Evolutionary conservation across 305 asterid genomes (phyloP).

Genomic region (Fraxinus dipetala): DNA sequence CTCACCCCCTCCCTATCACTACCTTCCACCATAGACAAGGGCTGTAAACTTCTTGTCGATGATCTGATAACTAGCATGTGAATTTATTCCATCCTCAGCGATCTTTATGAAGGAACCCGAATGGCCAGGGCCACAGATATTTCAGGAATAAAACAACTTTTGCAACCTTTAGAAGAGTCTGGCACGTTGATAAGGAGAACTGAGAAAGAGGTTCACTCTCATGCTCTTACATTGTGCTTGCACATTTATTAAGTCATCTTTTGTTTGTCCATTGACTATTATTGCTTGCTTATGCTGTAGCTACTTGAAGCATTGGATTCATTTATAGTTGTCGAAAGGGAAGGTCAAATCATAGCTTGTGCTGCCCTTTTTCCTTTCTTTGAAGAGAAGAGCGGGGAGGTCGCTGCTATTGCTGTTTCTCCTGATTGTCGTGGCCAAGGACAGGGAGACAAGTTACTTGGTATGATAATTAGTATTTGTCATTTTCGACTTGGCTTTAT

Average conservation of each 20-base stretch:
- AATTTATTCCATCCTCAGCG: slow-evolving; percentile 48
- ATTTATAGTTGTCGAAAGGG: slow-evolving; percentile 82
- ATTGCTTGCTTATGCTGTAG: slow-evolving; percentile 34
- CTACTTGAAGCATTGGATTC: slow-evolving; percentile 58
- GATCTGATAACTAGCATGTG: background rate
- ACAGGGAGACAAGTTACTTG: slow-evolving; percentile 95
- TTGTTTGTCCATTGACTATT: slow-evolving; percentile 4
- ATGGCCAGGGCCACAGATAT: slow-evolving; percentile 69
- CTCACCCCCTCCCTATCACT: background rate
- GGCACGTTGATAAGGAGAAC: slow-evolving; percentile 82
- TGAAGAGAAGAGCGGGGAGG: slow-evolving; percentile 83
- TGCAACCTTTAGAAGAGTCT: slow-evolving; percentile 79
- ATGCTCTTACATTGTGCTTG: slow-evolving; percentile 14
- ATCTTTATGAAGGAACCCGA: slow-evolving; percentile 92
- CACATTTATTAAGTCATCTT: slow-evolving; percentile 6
- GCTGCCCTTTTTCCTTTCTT: slow-evolving; percentile 80
- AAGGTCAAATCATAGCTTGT: slow-evolving; percentile 87
- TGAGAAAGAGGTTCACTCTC: slow-evolving; percentile 59
- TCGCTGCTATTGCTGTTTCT: slow-evolving; percentile 96
- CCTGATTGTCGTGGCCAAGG: slow-evolving; percentile 98
- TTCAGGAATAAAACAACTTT: slow-evolving; percentile 63
- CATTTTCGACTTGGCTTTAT: background rate
- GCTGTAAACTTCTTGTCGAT: background rate
- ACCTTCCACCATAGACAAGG: background rate
- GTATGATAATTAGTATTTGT: slow-evolving; percentile 33